phyloP scores from a whole-genome alignment of 2,329 filamentous ascomycete genomes.

The Sporothrix schenckii region DNA sequence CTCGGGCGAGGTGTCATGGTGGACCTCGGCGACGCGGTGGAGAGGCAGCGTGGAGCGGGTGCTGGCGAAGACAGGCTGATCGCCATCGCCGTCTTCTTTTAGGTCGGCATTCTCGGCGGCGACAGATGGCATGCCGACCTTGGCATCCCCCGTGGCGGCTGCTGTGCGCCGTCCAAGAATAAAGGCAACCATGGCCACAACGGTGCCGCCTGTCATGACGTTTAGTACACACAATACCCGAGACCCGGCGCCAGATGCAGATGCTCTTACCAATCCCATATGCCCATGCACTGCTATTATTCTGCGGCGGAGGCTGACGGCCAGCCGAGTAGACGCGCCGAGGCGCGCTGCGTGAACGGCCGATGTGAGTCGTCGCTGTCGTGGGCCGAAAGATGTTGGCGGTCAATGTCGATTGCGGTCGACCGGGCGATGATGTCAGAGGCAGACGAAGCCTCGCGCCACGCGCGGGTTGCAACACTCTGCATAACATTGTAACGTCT shows the following conservation, averaged over 20 bases:
- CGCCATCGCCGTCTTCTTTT: background rate
- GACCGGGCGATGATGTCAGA: slow-evolving; percentile 7
- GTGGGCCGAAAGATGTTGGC: background rate
- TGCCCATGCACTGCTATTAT: background rate
- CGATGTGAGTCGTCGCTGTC: background rate
- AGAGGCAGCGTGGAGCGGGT: slow-evolving; percentile 50
- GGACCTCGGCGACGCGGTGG: slow-evolving; percentile 50
- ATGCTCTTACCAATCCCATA: background rate
- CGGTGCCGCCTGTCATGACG: background rate
- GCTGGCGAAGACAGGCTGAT: background rate
- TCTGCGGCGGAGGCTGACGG: background rate
- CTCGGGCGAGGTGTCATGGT: slow-evolving; percentile 58
- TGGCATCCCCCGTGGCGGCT: background rate
- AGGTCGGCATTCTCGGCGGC: background rate
- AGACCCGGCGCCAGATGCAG: background rate
- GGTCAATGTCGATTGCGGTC: background rate
- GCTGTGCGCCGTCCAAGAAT: background rate
- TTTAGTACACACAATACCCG: background rate
- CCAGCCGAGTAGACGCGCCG: slow-evolving; percentile 11
- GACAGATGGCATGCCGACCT: background rate
- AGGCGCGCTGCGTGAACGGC: background rate
- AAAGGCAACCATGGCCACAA: background rate
- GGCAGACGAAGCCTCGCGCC: slow-evolving; percentile 18
- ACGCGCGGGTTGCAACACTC: background rate
- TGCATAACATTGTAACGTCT: background rate